Percentiles rank a stretch among this genome's conserved stretches.
Evolutionary conservation across 2,329 filamentous ascomycete species (phyloP).

Genomic region (Elsinoe ampelina): DNA sequence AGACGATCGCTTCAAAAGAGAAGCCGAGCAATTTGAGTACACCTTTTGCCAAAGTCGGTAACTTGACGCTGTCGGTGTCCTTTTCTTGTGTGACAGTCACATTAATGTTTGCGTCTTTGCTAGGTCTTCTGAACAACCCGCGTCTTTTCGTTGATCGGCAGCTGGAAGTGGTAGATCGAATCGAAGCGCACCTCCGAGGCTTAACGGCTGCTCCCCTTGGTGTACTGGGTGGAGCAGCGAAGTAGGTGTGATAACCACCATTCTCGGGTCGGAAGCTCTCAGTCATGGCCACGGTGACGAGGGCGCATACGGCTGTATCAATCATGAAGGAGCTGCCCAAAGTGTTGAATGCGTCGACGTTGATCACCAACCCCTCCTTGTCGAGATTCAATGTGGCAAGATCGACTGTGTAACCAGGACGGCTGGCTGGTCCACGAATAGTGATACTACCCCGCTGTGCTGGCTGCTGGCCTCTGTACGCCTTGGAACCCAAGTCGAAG

Average conservation of each 20-base stretch:
- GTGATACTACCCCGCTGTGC: conserved; percentile 21
- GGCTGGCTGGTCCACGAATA: conserved; percentile 29
- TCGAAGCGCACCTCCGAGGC: conserved; percentile 4
- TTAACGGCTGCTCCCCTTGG: neutral
- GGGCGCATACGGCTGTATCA: conserved; percentile 34
- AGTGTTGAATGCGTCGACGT: conserved; percentile 34
- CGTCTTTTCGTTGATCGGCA: conserved; percentile 13
- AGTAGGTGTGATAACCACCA: conserved; percentile 12
- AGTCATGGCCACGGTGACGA: conserved; percentile 38
- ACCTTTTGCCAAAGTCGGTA: conserved; percentile 32
- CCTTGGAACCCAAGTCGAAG: conserved; percentile 2
- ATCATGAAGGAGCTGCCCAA: conserved; percentile 38
- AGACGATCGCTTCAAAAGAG: conserved; percentile 35
- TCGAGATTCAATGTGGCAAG: conserved; percentile 38
- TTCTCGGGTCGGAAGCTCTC: conserved; percentile 26
- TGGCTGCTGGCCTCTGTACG: neutral
- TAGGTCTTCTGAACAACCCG: conserved; percentile 16
- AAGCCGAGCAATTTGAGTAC: conserved; percentile 33
- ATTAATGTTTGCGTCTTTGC: conserved; percentile 14
- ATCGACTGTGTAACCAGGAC: conserved; percentile 33
- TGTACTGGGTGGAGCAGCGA: conserved; percentile 12
- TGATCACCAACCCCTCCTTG: conserved; percentile 34
- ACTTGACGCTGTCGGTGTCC: conserved; percentile 26
- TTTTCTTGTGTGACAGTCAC: conserved; percentile 19
- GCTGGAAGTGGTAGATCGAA: neutral